A percentile compares a stretch with the other conserved stretches of the same genome.
These are phyloP conservation scores for Perkinsus marinus DNA, from an alignment of 169 alveolate genomes.

Conservation along the genomic window DNA sequence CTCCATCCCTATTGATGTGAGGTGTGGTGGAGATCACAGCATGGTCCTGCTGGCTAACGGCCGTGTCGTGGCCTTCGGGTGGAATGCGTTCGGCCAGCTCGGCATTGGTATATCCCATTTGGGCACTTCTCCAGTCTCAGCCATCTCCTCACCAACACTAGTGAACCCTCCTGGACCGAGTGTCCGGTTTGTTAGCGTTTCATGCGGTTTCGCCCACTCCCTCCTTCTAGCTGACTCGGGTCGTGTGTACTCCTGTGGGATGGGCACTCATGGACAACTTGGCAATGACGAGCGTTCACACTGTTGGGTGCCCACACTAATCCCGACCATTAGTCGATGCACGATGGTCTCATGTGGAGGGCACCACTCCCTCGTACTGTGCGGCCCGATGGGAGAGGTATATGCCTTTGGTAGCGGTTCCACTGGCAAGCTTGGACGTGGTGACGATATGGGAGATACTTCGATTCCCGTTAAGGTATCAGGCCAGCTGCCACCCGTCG, in stretches of 20 bases:
- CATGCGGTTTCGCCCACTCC: neutral
- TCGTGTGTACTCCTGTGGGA: neutral
- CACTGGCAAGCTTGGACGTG: neutral
- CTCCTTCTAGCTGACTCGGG: neutral
- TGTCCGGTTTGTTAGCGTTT: neutral
- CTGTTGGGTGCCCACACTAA: neutral
- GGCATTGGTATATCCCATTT: neutral
- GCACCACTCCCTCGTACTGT: neutral
- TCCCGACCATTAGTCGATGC: neutral
- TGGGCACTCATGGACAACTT: neutral
- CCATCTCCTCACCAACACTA: neutral
- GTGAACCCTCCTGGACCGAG: neutral
- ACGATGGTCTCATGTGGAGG: neutral
- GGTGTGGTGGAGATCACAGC: neutral
- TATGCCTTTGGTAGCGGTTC: neutral
- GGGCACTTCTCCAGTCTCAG: neutral
- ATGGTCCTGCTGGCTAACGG: neutral
- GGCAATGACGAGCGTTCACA: neutral
- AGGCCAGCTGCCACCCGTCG: neutral
- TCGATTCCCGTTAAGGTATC: neutral
- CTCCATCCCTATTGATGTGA: neutral
- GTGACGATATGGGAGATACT: neutral
- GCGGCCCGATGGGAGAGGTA: neutral
- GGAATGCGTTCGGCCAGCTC: neutral
- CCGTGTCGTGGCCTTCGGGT: neutral